Base-by-base conservation (phyloP, 257 asterid species). In the Solanum dulcamara region DNA sequence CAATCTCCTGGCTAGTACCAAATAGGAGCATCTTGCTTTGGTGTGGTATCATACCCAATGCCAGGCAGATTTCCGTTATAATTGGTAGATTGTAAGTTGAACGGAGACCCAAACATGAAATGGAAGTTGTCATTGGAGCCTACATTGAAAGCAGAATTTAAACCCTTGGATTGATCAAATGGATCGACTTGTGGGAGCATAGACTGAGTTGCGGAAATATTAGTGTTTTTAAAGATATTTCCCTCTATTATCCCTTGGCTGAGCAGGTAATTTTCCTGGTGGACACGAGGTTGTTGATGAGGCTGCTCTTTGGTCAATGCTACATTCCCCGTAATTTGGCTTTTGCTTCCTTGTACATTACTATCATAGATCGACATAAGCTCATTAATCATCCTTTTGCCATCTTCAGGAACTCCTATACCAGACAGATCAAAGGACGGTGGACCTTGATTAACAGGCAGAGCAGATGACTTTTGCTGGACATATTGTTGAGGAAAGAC, bases 391-490 rank as follows among this genome's bases (percentile, higher is more conserved):
- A 87, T 89, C 87, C 93, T 92, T 87, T 92, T 94, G 83, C 95
- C 98, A n/a, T 92, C 98, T 86, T 94, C 98, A 2, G 98, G 94
- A 48, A 94, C 95, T 32, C 94, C 94, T 3, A 90, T 74, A 28
- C 95, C 96, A 1, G 95, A 87, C 13, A 93, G 85, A 86, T 91
- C 94, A 37, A 91, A 87, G 2, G 94, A n/a, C 20, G 91, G 84
- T 11, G 86, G 87, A 26, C 53, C 72, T 0, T 88, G 84, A 81
- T 85, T 89, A 71, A 87, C 85, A 42, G 86, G 85, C 42, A 85
- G 26, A 18, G 80, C 50, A 53, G 89, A 46, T 3, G 89, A 85
- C 85, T 87, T 92, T 40, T 90, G 80, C 57, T 90, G 93, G 84
- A 72, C 86, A 74, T 90, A 90, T 6, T 92, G 83, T 80, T 89